Conservation (phyloP, 768 basidiomycete genomes). For the Pleurotus ostreatus region DNA sequence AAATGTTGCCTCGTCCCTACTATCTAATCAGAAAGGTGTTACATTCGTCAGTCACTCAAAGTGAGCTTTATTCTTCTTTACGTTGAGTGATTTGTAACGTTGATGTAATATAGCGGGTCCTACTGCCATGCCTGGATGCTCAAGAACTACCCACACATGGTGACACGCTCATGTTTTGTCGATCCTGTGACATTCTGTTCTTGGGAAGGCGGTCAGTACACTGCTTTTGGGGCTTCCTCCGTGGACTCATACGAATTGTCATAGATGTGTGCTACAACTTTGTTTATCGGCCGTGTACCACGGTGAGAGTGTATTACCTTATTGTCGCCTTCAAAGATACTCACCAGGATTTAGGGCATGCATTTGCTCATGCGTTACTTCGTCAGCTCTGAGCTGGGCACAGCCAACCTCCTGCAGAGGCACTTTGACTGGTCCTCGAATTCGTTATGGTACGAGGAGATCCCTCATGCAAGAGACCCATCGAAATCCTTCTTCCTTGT, state of each 20-base stretch:
- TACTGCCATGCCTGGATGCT: conserved; percentile 89
- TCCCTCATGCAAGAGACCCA: conserved; percentile 72
- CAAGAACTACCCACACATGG: conserved; percentile 67
- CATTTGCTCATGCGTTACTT: conserved; percentile 86
- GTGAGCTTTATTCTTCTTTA: conserved; percentile 32
- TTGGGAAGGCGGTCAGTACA: conserved; percentile 83
- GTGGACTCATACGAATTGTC: conserved; percentile 1
- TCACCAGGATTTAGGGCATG: conserved; percentile 48
- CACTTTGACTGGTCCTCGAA: conserved; percentile 88
- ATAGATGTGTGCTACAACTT: conserved; percentile 90
- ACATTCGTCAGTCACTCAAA: conserved; percentile 88
- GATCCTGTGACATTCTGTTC: conserved; percentile 90
- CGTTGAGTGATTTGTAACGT: background rate
- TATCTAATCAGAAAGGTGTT: conserved; percentile 46
- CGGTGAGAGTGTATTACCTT: conserved; percentile 36
- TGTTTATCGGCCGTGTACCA: conserved; percentile 66
- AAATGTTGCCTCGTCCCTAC: conserved; percentile 8
- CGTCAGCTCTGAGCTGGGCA: conserved; percentile 82
- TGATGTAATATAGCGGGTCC: conserved; percentile 49
- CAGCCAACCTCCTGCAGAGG: conserved; percentile 78
- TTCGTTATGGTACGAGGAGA: conserved; percentile 87
- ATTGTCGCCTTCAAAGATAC: background rate
- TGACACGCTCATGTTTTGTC: conserved; percentile 79
- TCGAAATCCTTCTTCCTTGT: conserved; percentile 68
- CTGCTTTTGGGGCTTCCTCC: background rate